Evolutionary conservation across 169 alveolate species (phyloP).

Genomic region (Blepharisma undulans): DNA sequence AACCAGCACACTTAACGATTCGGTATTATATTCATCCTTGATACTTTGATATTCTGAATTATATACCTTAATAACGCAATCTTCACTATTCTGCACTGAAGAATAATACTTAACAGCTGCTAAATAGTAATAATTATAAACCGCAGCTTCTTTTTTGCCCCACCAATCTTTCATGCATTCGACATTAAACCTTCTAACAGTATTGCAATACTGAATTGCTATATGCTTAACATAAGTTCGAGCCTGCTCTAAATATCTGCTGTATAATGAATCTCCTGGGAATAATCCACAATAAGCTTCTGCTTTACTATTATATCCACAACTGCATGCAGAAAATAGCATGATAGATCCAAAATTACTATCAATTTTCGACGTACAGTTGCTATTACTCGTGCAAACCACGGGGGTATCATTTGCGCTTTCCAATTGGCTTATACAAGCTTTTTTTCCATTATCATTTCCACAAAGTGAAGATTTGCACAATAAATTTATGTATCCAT

Average conservation of each 20-base stretch:
- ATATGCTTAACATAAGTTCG: neutral
- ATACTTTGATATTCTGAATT: neutral
- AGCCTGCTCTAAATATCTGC: neutral
- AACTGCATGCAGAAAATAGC: neutral
- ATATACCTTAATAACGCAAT: neutral
- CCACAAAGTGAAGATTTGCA: neutral
- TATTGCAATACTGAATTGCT: neutral
- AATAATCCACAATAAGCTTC: constrained; percentile 8
- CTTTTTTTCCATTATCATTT: neutral
- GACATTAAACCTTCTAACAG: neutral
- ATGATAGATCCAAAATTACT: neutral
- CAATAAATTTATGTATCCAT: neutral
- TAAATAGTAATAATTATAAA: neutral
- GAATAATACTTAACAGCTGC: neutral
- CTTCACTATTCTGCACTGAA: neutral
- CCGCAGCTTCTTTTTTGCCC: neutral
- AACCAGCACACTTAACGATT: neutral
- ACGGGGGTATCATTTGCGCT: neutral
- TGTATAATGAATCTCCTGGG: constrained; percentile 11
- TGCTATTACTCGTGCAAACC: neutral
- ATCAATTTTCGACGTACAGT: neutral
- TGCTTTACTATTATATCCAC: neutral
- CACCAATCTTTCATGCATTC: constrained; percentile 4
- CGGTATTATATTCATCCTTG: neutral
- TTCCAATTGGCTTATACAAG: neutral